Percentiles rank a stretch among this genome's conserved stretches.
phyloP scores from a whole-genome alignment of 23 red algal genomes.

The Chondrus crispus region DNA sequence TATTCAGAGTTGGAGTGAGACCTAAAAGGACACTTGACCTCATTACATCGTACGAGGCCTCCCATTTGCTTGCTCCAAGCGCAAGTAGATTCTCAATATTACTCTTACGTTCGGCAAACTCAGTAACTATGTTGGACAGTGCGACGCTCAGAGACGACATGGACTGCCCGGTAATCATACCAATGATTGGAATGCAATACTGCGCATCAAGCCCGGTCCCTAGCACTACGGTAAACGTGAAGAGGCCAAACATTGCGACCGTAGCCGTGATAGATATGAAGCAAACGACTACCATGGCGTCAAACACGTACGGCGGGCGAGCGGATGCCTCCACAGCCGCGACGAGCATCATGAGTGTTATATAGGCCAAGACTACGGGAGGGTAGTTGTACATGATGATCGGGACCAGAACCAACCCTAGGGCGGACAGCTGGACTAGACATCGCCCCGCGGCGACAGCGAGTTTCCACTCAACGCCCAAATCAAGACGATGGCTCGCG shows the following conservation, averaged over 20 bases:
- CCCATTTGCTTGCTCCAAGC: slow-evolving; percentile 69
- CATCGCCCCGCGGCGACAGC: slow-evolving; percentile 61
- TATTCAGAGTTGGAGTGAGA: slow-evolving; percentile 76
- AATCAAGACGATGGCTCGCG: slow-evolving; percentile 42
- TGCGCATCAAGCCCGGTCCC: slow-evolving; percentile 67
- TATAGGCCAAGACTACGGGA: slow-evolving; percentile 50
- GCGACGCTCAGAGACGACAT: slow-evolving; percentile 69
- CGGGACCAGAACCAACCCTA: slow-evolving; percentile 82
- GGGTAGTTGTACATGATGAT: slow-evolving; percentile 61
- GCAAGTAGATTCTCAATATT: slow-evolving; percentile 68
- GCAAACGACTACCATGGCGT: slow-evolving; percentile 26
- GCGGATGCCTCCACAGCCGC: slow-evolving; percentile 63
- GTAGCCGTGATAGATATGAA: slow-evolving; percentile 54
- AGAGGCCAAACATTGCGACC: slow-evolving; percentile 26
- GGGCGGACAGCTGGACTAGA: slow-evolving; percentile 64
- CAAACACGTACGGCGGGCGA: slow-evolving; percentile 58
- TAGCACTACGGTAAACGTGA: slow-evolving; percentile 59
- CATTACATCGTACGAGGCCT: slow-evolving; percentile 63
- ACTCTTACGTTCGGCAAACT: slow-evolving; percentile 55
- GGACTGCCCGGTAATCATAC: slow-evolving; percentile 91
- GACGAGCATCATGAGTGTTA: slow-evolving; percentile 70
- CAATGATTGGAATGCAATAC: slow-evolving; percentile 81
- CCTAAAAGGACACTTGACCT: slow-evolving; percentile 66
- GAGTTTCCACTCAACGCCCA: slow-evolving; percentile 69
- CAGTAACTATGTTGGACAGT: slow-evolving; percentile 38